Conservation (phyloP, 106 monocot genomes). For the Allium cepa region DNA sequence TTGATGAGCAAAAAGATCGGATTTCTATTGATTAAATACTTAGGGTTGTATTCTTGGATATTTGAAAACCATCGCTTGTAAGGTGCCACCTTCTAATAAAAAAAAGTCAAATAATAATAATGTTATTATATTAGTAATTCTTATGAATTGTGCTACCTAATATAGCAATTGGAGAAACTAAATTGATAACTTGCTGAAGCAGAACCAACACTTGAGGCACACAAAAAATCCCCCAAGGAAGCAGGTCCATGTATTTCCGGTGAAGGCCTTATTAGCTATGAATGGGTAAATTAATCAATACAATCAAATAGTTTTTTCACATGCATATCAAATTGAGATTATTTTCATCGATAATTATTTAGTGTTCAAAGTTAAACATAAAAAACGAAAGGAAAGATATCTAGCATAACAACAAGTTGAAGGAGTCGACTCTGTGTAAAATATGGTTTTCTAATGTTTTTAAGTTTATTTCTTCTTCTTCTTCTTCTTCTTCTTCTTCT, state of each 20-base stretch:
- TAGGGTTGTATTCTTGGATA: constrained; percentile 77
- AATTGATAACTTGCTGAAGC: constrained; percentile 72
- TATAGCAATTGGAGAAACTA: constrained; percentile 85
- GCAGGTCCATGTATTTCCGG: constrained; percentile 52
- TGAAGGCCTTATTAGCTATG: constrained; percentile 92
- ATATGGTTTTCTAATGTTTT: constrained; percentile 9
- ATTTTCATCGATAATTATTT: background rate
- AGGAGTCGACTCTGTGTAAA: constrained; percentile 66
- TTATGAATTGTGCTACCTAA: too few relatives aligned
- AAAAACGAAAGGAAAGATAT: constrained; percentile 88
- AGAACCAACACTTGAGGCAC: constrained; percentile 63
- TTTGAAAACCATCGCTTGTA: constrained; percentile 43
- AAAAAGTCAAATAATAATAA: background rate
- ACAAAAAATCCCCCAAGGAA: constrained; percentile 81
- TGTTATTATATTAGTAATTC: background rate
- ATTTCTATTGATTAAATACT: constrained; percentile 84
- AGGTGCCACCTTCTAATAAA: constrained; percentile 7
- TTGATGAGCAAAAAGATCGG: constrained; percentile 93
- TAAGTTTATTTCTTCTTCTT: too few relatives aligned
- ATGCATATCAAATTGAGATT: background rate
- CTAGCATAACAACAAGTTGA: constrained; percentile 81
- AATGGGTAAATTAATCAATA: constrained; percentile 55
- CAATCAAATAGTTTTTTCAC: background rate
- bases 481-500: too few relatives aligned
- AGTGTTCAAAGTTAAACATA: constrained; percentile 22